These are phyloP conservation scores for Tillandsia fasciculata DNA, from an alignment of 176 grass and related monocot species.

Conservation along the genomic window DNA sequence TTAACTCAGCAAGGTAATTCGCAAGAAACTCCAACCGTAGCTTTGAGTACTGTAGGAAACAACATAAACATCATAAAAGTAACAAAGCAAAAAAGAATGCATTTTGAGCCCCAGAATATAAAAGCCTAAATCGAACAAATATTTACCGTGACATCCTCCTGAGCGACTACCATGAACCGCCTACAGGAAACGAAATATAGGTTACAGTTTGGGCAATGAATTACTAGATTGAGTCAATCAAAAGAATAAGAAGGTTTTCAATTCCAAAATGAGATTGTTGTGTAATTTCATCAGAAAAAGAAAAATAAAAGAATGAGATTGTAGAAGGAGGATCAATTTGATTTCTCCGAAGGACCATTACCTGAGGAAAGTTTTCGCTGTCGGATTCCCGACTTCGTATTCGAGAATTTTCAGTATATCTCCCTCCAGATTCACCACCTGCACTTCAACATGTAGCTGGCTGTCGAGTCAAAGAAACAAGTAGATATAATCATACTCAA, in stretches of 20 bases:
- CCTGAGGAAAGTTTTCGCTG: constrained; percentile 17
- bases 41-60: neutral
- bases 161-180: constrained; percentile 6
- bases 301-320: no score
- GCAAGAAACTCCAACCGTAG: constrained; percentile 1
- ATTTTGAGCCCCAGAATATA: neutral
- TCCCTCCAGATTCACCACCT: constrained; percentile 16
- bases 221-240: neutral
- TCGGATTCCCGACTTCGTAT: constrained; percentile 19
- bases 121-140: neutral
- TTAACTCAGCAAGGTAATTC: constrained; percentile 12
- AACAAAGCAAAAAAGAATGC: neutral
- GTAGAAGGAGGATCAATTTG: neutral
- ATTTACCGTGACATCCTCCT: neutral
- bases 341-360: neutral
- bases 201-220: neutral
- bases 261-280: neutral
- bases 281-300: neutral
- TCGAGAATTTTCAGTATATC: constrained; percentile 12
- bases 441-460: no score
- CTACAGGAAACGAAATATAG: neutral
- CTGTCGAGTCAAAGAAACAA: no score
- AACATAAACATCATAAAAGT: neutral
- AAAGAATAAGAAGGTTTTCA: neutral
- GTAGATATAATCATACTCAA: no score